Conservation (phyloP, 2,329 filamentous ascomycete genomes). For the Neofusicoccum umdonicola region DNA sequence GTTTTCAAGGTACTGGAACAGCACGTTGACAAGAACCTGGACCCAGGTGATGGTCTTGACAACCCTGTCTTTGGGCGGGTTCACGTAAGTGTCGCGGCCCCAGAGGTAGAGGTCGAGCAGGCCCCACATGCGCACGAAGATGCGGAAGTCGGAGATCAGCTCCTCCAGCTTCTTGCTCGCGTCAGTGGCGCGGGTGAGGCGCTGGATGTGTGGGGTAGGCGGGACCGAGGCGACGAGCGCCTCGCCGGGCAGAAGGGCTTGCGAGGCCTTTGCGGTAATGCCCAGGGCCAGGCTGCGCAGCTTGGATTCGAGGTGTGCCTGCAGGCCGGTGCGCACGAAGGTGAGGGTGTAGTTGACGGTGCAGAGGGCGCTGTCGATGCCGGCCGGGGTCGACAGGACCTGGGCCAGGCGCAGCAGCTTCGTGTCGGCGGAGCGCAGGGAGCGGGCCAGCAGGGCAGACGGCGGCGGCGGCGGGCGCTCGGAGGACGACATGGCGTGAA, state of each 20-base stretch:
- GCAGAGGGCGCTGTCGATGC: conserved; percentile 42
- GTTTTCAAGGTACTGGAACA: conserved; percentile 82
- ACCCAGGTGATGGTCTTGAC: conserved; percentile 56
- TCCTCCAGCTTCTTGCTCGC: conserved; percentile 53
- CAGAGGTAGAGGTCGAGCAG: conserved; percentile 71
- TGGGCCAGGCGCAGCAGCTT: conserved; percentile 33
- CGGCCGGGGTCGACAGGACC: conserved; percentile 40
- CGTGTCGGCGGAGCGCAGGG: conserved; percentile 30
- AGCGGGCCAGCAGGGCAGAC: conserved; percentile 20
- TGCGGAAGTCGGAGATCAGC: conserved; percentile 68
- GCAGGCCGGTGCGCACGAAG: conserved; percentile 40
- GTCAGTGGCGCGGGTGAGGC: conserved; percentile 32
- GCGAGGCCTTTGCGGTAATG: conserved; percentile 34
- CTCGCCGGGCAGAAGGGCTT: conserved; percentile 42
- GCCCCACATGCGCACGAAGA: conserved; percentile 74
- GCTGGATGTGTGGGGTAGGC: conserved; percentile 29
- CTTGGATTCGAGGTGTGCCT: conserved; percentile 33
- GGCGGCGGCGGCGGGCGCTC: not conserved
- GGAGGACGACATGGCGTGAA: not conserved
- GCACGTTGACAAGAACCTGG: conserved; percentile 65
- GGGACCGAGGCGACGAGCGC: conserved; percentile 39
- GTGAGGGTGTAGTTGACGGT: conserved; percentile 46
- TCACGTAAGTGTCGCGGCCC: conserved; percentile 46
- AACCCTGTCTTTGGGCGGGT: conserved; percentile 31
- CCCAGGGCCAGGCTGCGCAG: conserved; percentile 36